Conservation (phyloP, 306 rosid species). For the Cucurbita maxima region DNA sequence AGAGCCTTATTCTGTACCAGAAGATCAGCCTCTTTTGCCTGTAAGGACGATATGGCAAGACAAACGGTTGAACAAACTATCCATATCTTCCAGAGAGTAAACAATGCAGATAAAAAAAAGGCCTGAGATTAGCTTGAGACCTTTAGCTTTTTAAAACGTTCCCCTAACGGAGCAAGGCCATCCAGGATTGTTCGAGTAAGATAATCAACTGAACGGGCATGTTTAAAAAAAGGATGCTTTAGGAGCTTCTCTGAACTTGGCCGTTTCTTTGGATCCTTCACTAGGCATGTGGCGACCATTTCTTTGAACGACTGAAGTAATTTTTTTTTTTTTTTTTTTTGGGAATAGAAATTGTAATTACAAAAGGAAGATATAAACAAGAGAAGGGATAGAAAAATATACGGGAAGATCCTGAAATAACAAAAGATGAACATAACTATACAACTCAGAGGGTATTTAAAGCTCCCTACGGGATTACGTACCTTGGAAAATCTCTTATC, state of each 20-base stretch:
- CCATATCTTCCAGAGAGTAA: background rate
- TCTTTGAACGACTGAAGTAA: constrained; percentile 66
- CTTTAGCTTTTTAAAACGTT: constrained; percentile 70
- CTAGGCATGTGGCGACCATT: constrained; percentile 75
- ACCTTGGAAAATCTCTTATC: constrained; percentile 88
- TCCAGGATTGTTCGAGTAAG: constrained; percentile 48
- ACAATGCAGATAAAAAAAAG: constrained; percentile 7
- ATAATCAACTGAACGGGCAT: constrained; percentile 43
- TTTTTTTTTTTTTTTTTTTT: background rate
- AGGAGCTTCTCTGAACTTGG: constrained; percentile 71
- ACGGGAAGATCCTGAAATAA: background rate
- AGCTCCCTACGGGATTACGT: background rate
- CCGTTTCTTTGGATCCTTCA: constrained; percentile 92
- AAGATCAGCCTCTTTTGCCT: constrained; percentile 77
- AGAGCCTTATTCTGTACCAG: constrained; percentile 55
- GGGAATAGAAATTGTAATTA: background rate
- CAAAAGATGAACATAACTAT: background rate
- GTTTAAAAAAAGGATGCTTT: constrained; percentile 67
- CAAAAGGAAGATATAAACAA: constrained; percentile 5
- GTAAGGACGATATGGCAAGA: background rate
- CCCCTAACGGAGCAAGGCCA: constrained; percentile 77
- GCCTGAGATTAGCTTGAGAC: constrained; percentile 23
- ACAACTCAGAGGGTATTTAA: background rate
- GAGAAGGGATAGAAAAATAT: constrained; percentile 12
- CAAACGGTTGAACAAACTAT: background rate